phyloP scores from a whole-genome alignment of 2,329 filamentous ascomycete species.

The Cadophora sp. region DNA sequence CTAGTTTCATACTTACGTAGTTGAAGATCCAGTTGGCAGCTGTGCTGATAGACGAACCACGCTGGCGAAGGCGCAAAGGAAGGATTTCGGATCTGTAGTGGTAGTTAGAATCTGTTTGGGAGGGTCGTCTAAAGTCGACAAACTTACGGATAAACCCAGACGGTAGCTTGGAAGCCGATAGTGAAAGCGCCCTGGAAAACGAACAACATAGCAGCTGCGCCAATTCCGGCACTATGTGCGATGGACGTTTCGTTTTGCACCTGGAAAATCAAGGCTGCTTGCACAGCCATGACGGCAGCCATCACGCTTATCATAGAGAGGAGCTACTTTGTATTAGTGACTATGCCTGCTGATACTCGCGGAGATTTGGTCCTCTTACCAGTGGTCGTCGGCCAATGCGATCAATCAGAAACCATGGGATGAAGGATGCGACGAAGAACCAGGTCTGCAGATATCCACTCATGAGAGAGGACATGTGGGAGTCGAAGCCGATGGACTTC shows the following conservation, averaged over 20 bases:
- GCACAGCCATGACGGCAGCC: constrained; percentile 50
- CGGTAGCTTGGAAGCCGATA: constrained; percentile 64
- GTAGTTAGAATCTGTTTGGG: not conserved
- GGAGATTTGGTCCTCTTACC: not conserved
- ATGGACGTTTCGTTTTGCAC: constrained; percentile 46
- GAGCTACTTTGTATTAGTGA: constrained; percentile 50
- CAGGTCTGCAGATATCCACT: constrained; percentile 59
- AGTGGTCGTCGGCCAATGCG: constrained; percentile 70
- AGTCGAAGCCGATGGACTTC: constrained; percentile 50
- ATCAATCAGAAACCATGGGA: constrained; percentile 51
- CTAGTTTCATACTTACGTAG: constrained; percentile 29
- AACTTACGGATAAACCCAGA: constrained; percentile 60
- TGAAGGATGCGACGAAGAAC: constrained; percentile 50
- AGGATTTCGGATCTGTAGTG: constrained; percentile 56
- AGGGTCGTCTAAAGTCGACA: not conserved
- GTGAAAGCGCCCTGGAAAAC: constrained; percentile 67
- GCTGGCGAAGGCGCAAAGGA: constrained; percentile 62
- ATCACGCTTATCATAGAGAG: constrained; percentile 54
- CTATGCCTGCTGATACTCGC: no score
- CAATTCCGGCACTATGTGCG: constrained; percentile 46
- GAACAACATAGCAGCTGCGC: constrained; percentile 59
- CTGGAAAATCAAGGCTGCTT: constrained; percentile 50
- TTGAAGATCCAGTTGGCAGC: constrained; percentile 59
- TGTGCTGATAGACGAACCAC: constrained; percentile 66
- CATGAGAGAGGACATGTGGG: constrained; percentile 55